Evolutionary conservation across 352 stramenopile species (phyloP).

Genomic region (Pythium vanterpoolii): DNA sequence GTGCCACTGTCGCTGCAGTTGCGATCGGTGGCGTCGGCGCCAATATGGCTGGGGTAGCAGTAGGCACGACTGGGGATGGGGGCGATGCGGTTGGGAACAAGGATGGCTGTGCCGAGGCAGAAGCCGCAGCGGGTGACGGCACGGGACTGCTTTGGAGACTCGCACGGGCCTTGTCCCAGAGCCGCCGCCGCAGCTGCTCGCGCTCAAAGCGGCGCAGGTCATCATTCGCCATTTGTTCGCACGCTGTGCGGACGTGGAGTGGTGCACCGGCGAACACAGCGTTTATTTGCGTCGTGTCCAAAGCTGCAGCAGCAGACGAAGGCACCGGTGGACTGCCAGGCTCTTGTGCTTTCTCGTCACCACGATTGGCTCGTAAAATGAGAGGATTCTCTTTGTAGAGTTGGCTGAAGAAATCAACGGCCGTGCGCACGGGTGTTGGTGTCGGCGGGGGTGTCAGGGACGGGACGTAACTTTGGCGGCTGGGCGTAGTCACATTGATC

Average conservation of each 20-base stretch:
- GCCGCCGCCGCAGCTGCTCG: conserved; percentile 49
- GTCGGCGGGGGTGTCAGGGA: conserved; percentile 40
- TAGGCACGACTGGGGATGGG: neutral
- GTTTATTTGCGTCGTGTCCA: conserved; percentile 26
- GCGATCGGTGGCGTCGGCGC: neutral
- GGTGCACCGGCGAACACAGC: conserved; percentile 29
- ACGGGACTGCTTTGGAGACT: conserved; percentile 22
- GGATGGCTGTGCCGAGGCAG: neutral
- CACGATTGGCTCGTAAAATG: neutral
- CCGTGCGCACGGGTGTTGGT: conserved; percentile 26
- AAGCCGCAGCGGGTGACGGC: conserved; percentile 1
- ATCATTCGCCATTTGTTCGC: conserved; percentile 40
- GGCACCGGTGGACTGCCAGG: neutral
- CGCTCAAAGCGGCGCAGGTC: conserved; percentile 61
- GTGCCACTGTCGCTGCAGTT: neutral
- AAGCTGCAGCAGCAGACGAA: neutral
- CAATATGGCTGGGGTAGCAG: neutral
- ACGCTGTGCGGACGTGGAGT: conserved; percentile 30
- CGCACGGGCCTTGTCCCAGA: conserved; percentile 56
- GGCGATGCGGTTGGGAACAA: neutral
- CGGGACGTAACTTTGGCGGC: conserved; percentile 29
- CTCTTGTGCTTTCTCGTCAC: neutral
- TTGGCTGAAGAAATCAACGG: conserved; percentile 44
- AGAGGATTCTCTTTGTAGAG: conserved; percentile 25
- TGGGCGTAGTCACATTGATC: conserved; percentile 9